These are phyloP conservation scores for Bipolaris gigantea DNA, from an alignment of 2,329 filamentous ascomycete genomes.

Conservation along the genomic window DNA sequence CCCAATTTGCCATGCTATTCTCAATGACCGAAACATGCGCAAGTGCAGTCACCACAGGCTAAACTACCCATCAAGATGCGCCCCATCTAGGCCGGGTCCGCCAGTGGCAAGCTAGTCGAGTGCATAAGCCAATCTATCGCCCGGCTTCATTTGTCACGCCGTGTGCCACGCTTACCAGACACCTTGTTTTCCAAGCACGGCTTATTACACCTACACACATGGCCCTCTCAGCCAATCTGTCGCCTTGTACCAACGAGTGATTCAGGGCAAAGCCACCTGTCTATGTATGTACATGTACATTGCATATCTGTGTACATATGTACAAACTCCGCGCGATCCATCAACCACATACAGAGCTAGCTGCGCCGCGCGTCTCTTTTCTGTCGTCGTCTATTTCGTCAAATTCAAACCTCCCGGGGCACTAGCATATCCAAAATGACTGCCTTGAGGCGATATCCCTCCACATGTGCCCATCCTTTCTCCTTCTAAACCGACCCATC, in stretches of 20 bases:
- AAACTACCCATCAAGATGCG: background rate
- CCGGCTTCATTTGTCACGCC: background rate
- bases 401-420: background rate
- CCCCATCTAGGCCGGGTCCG: background rate
- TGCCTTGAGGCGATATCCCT: background rate
- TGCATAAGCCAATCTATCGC: background rate
- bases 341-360: background rate
- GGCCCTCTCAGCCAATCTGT: background rate
- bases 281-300: background rate
- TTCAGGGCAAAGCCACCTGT: background rate
- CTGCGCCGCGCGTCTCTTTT: background rate
- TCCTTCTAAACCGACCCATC: conserved; percentile 1
- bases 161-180: background rate
- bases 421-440: background rate
- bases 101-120: background rate
- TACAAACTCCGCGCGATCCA: conserved; percentile 6
- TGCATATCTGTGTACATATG: background rate
- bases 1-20: background rate
- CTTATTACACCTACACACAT: no score
- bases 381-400: background rate
- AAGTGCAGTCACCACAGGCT: background rate
- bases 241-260: background rate
- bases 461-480: background rate
- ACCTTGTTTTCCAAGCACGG: background rate
- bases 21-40: background rate